Evolutionary conservation across 2,329 filamentous ascomycete species (phyloP).

Genomic region (Hymenoscyphus repandus): DNA sequence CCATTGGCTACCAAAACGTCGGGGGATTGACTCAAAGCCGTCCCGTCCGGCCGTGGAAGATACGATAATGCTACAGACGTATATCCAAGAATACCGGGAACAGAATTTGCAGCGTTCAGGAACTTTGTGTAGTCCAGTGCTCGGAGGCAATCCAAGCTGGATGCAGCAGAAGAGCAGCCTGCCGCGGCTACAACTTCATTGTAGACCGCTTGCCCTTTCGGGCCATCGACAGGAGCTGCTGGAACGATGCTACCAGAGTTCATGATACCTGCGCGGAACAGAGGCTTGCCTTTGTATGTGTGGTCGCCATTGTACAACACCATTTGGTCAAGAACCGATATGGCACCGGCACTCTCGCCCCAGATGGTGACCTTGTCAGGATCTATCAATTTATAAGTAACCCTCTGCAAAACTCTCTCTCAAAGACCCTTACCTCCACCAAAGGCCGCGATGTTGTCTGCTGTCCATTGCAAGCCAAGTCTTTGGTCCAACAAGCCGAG

Average conservation of each 20-base stretch:
- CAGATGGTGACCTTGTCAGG: slow-evolving; percentile 38
- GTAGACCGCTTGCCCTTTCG: slow-evolving; percentile 61
- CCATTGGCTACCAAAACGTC: slow-evolving; percentile 50
- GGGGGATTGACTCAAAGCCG: slow-evolving; percentile 54
- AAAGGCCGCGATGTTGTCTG: slow-evolving; percentile 71
- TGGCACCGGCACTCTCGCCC: slow-evolving; percentile 54
- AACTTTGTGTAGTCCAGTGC: slow-evolving; percentile 52
- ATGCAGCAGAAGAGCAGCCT: slow-evolving; percentile 52
- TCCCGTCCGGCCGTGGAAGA: slow-evolving; percentile 66
- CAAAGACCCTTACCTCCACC: slow-evolving; percentile 60
- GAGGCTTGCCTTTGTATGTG: slow-evolving; percentile 66
- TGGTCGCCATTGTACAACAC: slow-evolving; percentile 66
- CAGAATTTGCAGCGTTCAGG: slow-evolving; percentile 62
- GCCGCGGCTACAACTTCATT: slow-evolving; percentile 54
- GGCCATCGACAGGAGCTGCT: slow-evolving; percentile 57
- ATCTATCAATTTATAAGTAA: slow-evolving; percentile 24
- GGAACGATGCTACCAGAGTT: slow-evolving; percentile 62
- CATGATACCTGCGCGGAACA: slow-evolving; percentile 78
- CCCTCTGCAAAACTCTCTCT: too few relatives aligned
- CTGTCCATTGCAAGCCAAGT: slow-evolving; percentile 68
- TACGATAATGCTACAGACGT: slow-evolving; percentile 64
- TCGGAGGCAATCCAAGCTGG: slow-evolving; percentile 64
- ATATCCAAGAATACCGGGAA: slow-evolving; percentile 64
- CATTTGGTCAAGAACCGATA: slow-evolving; percentile 75
- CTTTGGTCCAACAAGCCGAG: slow-evolving; percentile 69